Percentiles rank a stretch among this genome's conserved stretches.
Conservation (phyloP, 2,329 filamentous ascomycete species). For the Onygenales sp. region DNA sequence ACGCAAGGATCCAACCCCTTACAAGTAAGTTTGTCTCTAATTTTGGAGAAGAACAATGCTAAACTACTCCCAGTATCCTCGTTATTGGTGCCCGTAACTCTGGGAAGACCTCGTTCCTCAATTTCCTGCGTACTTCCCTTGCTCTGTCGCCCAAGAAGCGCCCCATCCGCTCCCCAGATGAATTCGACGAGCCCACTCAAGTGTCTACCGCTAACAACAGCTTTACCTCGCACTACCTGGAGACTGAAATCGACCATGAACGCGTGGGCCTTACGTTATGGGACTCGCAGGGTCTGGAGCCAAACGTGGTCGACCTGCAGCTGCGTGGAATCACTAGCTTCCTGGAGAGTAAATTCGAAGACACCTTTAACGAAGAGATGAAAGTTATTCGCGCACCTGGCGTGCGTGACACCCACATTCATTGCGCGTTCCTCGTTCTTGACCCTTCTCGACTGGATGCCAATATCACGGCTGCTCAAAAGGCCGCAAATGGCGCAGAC, state of each 20-base stretch:
- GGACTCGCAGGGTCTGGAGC: conserved; percentile 93
- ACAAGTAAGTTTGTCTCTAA: conserved; percentile 65
- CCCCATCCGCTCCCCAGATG: conserved; percentile 46
- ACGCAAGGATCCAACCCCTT: conserved; percentile 93
- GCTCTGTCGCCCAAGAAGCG: conserved; percentile 75
- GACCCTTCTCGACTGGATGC: conserved; percentile 78
- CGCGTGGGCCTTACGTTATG: conserved; percentile 86
- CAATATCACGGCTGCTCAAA: conserved; percentile 62
- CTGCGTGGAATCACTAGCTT: conserved; percentile 85
- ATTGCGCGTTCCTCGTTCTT: conserved; percentile 85
- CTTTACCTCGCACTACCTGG: conserved; percentile 81
- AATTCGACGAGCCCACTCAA: conserved; percentile 43
- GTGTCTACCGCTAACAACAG: conserved; percentile 50
- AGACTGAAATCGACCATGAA: conserved; percentile 89
- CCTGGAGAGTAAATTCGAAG: conserved; percentile 95
- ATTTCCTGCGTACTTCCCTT: conserved; percentile 82
- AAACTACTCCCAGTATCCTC: conserved; percentile 45
- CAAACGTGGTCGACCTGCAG: conserved; percentile 89
- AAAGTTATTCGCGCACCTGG: conserved; percentile 91
- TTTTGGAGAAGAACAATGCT: too few species aligned
- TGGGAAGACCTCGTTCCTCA: conserved; percentile 93
- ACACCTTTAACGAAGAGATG: conserved; percentile 94
- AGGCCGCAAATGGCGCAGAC: conserved; percentile 45
- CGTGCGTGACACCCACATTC: conserved; percentile 91
- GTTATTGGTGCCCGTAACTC: conserved; percentile 79